These are phyloP conservation scores for Fraxinus latifolia DNA, from an alignment of 305 asterid genomes.

Conservation along the genomic window DNA sequence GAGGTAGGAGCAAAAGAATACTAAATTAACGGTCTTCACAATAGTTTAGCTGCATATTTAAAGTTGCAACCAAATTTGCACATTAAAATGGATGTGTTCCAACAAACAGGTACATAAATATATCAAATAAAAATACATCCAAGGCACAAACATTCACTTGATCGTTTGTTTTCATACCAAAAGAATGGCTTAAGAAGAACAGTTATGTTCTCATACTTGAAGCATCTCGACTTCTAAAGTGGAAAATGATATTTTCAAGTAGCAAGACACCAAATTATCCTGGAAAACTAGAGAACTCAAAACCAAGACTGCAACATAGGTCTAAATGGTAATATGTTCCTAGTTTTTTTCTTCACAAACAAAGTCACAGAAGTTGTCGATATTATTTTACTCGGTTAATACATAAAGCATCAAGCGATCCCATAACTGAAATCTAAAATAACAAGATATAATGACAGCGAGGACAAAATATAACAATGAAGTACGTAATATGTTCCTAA, in stretches of 20 bases:
- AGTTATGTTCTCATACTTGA: background rate
- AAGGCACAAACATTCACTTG: background rate
- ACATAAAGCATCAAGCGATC: background rate
- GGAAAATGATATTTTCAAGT: background rate
- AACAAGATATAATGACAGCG: background rate
- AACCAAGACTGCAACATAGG: background rate
- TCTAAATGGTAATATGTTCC: background rate
- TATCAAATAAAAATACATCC: background rate
- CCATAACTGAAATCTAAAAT: background rate
- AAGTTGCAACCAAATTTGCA: background rate
- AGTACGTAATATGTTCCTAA: background rate
- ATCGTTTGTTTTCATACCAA: background rate
- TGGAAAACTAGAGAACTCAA: background rate
- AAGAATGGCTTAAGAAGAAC: background rate
- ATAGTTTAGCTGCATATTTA: background rate
- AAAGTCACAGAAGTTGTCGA: background rate
- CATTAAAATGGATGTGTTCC: slow-evolving; percentile 2
- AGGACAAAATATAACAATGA: background rate
- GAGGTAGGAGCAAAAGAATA: background rate
- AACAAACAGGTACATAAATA: background rate
- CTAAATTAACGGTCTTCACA: background rate
- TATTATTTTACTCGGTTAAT: background rate
- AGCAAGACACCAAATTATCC: background rate
- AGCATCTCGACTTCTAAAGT: background rate
- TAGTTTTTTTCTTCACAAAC: background rate